Conservation (phyloP, 768 basidiomycete species). For the Amylocystis lapponica region DNA sequence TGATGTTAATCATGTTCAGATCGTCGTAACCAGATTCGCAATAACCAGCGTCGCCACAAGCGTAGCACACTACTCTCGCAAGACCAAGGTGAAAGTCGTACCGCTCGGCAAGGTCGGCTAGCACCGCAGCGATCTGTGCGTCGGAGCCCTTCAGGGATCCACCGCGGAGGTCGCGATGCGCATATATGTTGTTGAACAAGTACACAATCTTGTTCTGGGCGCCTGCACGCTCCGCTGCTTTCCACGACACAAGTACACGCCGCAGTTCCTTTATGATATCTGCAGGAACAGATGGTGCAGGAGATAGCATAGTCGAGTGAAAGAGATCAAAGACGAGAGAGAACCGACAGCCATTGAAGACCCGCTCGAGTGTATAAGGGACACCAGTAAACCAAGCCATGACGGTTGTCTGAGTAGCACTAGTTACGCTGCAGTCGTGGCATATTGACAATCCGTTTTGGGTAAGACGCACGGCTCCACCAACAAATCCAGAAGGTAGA, state of each 20-base stretch:
- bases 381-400: conserved; percentile 53
- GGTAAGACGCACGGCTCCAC: conserved; percentile 40
- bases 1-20: conserved; percentile 14
- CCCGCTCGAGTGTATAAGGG: conserved; percentile 41
- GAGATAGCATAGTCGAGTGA: conserved; percentile 32
- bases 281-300: conserved; percentile 23
- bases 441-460: conserved; percentile 29
- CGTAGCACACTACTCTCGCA: conserved; percentile 28
- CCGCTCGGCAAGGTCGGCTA: conserved; percentile 28
- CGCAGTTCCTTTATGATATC: conserved; percentile 19
- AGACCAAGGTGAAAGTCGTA: conserved; percentile 32
- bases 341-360: conserved; percentile 44
- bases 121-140: conserved; percentile 26
- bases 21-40: conserved; percentile 5
- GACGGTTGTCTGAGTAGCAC: conserved; percentile 30
- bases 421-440: conserved; percentile 31
- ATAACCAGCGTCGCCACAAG: conserved; percentile 13
- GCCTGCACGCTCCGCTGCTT: conserved; percentile 9
- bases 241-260: conserved; percentile 35
- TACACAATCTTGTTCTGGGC: conserved; percentile 23
- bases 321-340: conserved; percentile 48
- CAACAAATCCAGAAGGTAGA: conserved; percentile 40
- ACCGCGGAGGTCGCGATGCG: conserved; percentile 19
- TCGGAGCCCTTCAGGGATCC: conserved; percentile 36
- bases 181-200: conserved; percentile 31